Conservation (phyloP, 2,329 filamentous ascomycete genomes). For the Colletotrichum sp. region DNA sequence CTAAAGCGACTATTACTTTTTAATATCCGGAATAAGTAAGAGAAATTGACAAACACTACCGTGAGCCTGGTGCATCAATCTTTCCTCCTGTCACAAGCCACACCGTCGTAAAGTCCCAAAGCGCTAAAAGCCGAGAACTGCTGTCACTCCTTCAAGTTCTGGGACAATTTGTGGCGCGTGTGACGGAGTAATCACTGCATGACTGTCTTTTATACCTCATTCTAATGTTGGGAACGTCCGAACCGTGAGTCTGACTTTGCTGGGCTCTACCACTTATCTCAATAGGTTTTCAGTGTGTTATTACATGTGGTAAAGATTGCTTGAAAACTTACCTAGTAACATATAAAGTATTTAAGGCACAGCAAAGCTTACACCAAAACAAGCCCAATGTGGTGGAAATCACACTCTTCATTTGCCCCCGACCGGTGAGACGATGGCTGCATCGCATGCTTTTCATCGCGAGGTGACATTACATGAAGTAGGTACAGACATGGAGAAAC, state of each 20-base stretch:
- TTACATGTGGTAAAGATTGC: rapidly evolving
- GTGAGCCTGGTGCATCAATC: not conserved
- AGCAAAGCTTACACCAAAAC: too few relatives aligned
- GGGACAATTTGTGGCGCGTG: not conserved
- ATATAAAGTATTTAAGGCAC: too few relatives aligned
- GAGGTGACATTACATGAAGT: too few relatives aligned
- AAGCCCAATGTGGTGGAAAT: not conserved
- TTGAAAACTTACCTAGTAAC: not conserved
- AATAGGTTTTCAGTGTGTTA: rapidly evolving
- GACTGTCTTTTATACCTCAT: not conserved
- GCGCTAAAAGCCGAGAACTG: not conserved
- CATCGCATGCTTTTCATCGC: too few relatives aligned
- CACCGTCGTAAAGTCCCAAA: not conserved
- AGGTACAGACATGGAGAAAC: too few relatives aligned
- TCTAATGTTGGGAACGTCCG: rapidly evolving
- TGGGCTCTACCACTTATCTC: rapidly evolving
- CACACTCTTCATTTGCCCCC: too few relatives aligned
- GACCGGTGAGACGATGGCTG: too few relatives aligned
- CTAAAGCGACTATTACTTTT: rapidly evolving
- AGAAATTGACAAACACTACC: not conserved
- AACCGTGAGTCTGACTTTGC: not conserved
- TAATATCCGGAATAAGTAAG: not conserved
- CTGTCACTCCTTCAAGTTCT: not conserved
- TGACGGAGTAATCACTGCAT: not conserved
- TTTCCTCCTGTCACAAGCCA: not conserved